Evolutionary conservation across 495 filamentous ascomycete genomes (phyloP).

Genomic region (Penicillium psychrofluorescens): DNA sequence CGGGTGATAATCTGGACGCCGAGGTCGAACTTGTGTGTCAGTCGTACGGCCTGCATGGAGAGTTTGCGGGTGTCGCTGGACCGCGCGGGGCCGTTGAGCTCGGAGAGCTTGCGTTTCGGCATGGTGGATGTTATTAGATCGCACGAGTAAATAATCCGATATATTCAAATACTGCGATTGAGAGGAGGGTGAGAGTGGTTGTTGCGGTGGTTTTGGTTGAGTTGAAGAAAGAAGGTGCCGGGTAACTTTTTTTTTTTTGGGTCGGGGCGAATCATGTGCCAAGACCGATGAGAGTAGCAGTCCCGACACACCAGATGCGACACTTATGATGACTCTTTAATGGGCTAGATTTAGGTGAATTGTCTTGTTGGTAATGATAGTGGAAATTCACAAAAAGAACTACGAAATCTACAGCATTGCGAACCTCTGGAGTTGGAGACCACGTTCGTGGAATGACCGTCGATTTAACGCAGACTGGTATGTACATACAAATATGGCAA

Average conservation of each 20-base stretch:
- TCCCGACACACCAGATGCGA: too few relatives aligned
- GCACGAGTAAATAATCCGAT: too few relatives aligned
- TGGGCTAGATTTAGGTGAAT: too few relatives aligned
- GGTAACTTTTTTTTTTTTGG: background rate
- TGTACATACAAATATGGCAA: conserved; percentile 39
- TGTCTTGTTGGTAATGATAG: too few relatives aligned
- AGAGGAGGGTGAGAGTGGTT: too few relatives aligned
- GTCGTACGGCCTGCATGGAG: conserved; percentile 26
- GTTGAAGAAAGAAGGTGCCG: background rate
- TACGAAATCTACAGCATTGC: too few relatives aligned
- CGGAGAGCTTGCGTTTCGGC: conserved; percentile 43
- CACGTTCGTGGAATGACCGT: conserved; percentile 15
- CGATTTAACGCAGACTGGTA: conserved; percentile 33
- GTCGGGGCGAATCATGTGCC: background rate
- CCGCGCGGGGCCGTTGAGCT: conserved; percentile 16
- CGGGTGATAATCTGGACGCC: conserved; percentile 54
- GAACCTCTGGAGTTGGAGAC: background rate
- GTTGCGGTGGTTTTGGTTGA: background rate
- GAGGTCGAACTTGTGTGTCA: conserved; percentile 50
- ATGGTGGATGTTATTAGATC: conserved; percentile 11
- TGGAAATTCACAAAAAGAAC: too few relatives aligned
- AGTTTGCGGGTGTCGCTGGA: conserved; percentile 17
- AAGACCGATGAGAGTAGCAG: background rate
- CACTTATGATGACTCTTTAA: too few relatives aligned
- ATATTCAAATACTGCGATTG: too few relatives aligned